Evolutionary conservation across 2,329 filamentous ascomycete species (phyloP), one percentile per base, ranked within the genome.

Genomic region (Chaetomium globosum): DNA sequence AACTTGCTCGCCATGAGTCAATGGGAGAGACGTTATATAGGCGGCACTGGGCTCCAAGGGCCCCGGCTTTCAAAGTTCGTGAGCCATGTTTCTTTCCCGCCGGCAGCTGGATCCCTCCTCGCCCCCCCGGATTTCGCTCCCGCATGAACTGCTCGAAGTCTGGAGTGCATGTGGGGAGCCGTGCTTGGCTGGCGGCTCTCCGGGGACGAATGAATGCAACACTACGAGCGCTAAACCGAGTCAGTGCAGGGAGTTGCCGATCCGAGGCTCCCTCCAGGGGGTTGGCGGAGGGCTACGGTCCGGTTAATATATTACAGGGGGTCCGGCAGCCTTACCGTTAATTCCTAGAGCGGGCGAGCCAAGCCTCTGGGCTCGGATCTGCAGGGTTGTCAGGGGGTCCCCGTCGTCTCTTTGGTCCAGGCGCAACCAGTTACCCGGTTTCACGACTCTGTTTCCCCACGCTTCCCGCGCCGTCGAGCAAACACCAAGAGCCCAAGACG

Each of bases 311-410:
- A 48, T 46, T 58, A 26, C 46, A 54, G 48, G 48, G 19, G 43
- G 31, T 26, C 61, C 68, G 68, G 69, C 60, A 67, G 61, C 66
- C 61, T 63, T 68, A 65, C 69, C 69, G 66, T 66, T 49, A 68
- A 36, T 55, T 52, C 67, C 67, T 67, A 57, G 59, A 62, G 57
- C 59, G 64, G 63, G 21, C 57, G 63, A 67, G 69, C 69, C 69
- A 70, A 70, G 69, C 63, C 10, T 65, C 59, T 69, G 63, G 67
- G 65, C 61, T 43, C 36, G 59, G 28, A 28, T 55, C 57, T 55
- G 61, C 12, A 46, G 21, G 33, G 4, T 8, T 56, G 2, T 31
- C 63, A 33, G 19, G 39, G 61, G 36, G 13, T 53, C 53, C 4
- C n/a, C 12, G 1, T 19, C 19, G 12, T 16, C 3, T n/a, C 23